A percentile compares a stretch with the other conserved stretches of the same genome.
Conservation (phyloP, 2,329 filamentous ascomycete genomes). For the Niveomyces coronatus region DNA sequence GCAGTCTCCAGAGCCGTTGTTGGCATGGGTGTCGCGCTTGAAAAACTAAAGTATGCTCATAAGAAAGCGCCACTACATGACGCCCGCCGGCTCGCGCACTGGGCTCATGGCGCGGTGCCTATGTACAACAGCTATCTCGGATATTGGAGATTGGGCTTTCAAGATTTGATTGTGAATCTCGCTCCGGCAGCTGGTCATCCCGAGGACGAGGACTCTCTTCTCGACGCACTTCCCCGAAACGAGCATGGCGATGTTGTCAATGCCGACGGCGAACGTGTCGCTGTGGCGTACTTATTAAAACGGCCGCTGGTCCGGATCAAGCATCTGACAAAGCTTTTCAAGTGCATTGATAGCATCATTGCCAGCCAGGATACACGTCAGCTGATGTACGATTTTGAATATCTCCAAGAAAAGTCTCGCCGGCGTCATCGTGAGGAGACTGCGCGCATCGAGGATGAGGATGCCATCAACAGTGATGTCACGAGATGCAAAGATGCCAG, state of each 20-base stretch:
- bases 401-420: slow-evolving; percentile 65
- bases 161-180: slow-evolving; percentile 88
- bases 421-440: slow-evolving; percentile 53
- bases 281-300: slow-evolving; percentile 88
- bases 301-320: slow-evolving; percentile 80
- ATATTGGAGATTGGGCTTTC: slow-evolving; percentile 86
- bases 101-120: slow-evolving; percentile 68
- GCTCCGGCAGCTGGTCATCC: slow-evolving; percentile 49
- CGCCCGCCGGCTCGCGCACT: slow-evolving; percentile 60
- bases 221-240: slow-evolving; percentile 50
- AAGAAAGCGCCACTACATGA: slow-evolving; percentile 68
- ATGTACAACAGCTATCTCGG: slow-evolving; percentile 79
- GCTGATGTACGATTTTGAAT: slow-evolving; percentile 47
- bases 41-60: slow-evolving; percentile 73
- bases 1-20: slow-evolving; percentile 76
- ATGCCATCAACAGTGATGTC: slow-evolving; percentile 73
- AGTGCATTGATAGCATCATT: slow-evolving; percentile 49
- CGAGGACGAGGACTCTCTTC: slow-evolving; percentile 50
- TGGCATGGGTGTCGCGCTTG: slow-evolving; percentile 83
- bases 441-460: slow-evolving; percentile 71
- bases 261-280: slow-evolving; percentile 76
- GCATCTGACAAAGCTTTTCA: slow-evolving; percentile 74
- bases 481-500: slow-evolving; percentile 69
- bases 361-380: slow-evolving; percentile 36
- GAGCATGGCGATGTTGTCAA: slow-evolving; percentile 58